phyloP scores from a whole-genome alignment of 306 rosid genomes.

The Mimosa pudica region DNA sequence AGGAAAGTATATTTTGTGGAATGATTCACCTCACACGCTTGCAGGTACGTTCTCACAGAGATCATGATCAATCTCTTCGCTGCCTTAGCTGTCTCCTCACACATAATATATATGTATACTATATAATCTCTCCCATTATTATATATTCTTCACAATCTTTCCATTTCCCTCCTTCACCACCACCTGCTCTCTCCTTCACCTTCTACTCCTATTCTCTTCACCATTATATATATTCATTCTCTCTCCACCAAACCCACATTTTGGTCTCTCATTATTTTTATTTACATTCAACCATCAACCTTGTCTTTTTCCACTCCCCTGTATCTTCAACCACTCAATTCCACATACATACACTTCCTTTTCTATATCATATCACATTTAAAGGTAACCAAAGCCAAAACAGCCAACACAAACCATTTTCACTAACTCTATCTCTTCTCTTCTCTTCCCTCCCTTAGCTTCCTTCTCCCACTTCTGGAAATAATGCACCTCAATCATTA shows the following conservation, averaged over 20 bases:
- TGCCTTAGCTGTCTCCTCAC: neutral
- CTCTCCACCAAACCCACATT: slow-evolving; percentile 42
- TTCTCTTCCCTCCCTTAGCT: slow-evolving; percentile 13
- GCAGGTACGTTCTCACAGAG: neutral
- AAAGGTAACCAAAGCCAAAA: neutral
- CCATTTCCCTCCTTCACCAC: slow-evolving; percentile 19
- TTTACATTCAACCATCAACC: slow-evolving; percentile 19
- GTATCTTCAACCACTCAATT: slow-evolving; percentile 48
- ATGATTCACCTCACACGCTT: neutral
- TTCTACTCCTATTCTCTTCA: slow-evolving; percentile 42
- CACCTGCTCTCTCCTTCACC: slow-evolving; percentile 53
- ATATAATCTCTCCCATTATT: neutral
- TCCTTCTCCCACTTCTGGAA: slow-evolving; percentile 30
- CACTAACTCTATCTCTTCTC: slow-evolving; percentile 21
- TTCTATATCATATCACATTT: neutral
- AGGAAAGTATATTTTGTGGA: neutral
- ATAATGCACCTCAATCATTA: slow-evolving; percentile 27
- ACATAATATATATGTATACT: slow-evolving; percentile 9
- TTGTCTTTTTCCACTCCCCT: slow-evolving; percentile 37
- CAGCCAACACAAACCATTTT: neutral
- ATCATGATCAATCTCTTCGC: neutral
- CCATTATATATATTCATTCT: neutral
- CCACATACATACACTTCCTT: slow-evolving; percentile 14
- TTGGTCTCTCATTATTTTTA: slow-evolving; percentile 15
- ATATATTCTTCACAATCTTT: slow-evolving; percentile 27